A percentile compares a stretch with the other conserved stretches of the same genome.
phyloP scores from a whole-genome alignment of 1,139 yeast genomes.

The Lizanozyma gosingica region DNA sequence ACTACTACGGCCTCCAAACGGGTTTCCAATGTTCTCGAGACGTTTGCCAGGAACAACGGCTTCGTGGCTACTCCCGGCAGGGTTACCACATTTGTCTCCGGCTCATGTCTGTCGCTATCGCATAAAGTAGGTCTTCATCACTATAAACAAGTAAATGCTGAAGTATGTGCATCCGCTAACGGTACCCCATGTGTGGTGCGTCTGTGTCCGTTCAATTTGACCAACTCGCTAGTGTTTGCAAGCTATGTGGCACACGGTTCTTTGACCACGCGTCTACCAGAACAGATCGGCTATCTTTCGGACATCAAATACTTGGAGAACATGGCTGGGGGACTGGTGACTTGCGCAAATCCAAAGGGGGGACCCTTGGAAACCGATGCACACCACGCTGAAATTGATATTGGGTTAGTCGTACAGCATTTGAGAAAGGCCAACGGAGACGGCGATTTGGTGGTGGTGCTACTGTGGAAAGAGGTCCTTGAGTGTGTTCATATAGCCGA shows the following conservation, averaged over 20 bases:
- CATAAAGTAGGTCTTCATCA: not conserved
- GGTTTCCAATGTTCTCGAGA: not conserved
- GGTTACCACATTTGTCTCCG: not conserved
- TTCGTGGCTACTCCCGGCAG: not conserved
- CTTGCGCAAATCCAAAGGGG: constrained; percentile 5
- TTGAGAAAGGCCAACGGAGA: constrained; percentile 47
- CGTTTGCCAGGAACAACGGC: not conserved
- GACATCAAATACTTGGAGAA: constrained; percentile 56
- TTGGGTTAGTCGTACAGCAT: constrained; percentile 50
- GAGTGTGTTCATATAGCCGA: constrained; percentile 5
- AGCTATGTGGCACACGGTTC: constrained; percentile 7
- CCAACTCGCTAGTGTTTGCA: constrained; percentile 7
- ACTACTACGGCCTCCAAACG: not conserved
- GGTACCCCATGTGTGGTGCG: constrained; percentile 1
- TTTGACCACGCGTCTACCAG: not conserved
- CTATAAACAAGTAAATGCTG: not conserved
- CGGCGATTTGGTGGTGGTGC: constrained; percentile 45
- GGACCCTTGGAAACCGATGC: no score
- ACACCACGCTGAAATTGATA: constrained; percentile 2
- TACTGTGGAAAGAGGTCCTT: constrained; percentile 38
- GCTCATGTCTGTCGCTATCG: not conserved
- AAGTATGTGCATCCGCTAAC: constrained; percentile 1
- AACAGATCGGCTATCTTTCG: constrained; percentile 20
- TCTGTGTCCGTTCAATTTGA: constrained; percentile 8
- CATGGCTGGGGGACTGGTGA: constrained; percentile 52